A percentile compares a stretch with the other conserved stretches of the same genome.
Evolutionary conservation across 2,329 filamentous ascomycete species (phyloP).

Genomic region (Fulvia fulva): DNA sequence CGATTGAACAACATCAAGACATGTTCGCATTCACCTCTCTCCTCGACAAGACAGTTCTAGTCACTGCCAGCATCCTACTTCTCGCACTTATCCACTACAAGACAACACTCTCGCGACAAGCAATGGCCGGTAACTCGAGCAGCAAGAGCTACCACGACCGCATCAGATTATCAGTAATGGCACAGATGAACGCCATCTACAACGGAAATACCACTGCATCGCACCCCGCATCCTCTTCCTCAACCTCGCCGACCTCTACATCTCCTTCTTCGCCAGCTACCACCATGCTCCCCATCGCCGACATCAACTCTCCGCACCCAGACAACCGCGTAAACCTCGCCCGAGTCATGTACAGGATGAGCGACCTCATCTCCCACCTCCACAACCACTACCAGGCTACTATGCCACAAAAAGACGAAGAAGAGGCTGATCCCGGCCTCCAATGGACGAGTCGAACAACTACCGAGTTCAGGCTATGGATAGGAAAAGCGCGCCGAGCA

Average conservation of each 20-base stretch:
- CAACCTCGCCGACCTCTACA: not conserved
- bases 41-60: no score
- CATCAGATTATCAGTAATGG: not conserved
- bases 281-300: not conserved
- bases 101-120: not conserved
- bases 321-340: not conserved
- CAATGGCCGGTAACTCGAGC: not conserved
- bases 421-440: not conserved
- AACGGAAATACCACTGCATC: not conserved
- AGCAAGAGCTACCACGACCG: not conserved
- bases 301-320: not conserved
- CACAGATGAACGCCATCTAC: not conserved
- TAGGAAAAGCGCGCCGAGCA: not conserved
- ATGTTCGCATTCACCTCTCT: not conserved
- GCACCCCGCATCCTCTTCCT: not conserved
- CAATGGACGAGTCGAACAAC: not conserved
- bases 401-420: not conserved
- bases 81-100: not conserved
- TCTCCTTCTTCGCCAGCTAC: not conserved
- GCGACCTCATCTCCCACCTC: not conserved
- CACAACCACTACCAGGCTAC: not conserved
- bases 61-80: no score
- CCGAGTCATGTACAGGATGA: not conserved
- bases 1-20: not conserved
- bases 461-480: not conserved